Conservation (phyloP, 2,329 filamentous ascomycete species). For the Biscogniauxia marginata region DNA sequence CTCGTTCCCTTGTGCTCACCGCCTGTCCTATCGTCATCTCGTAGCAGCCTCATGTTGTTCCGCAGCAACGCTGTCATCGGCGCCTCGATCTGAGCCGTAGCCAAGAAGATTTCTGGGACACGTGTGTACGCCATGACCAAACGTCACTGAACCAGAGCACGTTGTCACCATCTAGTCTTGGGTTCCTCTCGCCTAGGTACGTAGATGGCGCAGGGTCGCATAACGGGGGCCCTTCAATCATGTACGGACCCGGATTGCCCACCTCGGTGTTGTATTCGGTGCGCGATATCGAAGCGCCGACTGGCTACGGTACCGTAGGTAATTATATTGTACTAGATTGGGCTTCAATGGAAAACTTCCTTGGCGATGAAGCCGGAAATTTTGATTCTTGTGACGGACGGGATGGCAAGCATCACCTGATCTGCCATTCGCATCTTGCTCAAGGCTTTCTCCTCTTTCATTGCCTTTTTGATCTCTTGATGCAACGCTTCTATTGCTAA, state of each 20-base stretch:
- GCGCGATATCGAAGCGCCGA: not conserved
- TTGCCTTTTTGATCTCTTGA: not conserved
- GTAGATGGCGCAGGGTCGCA: not conserved
- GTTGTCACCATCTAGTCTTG: not conserved
- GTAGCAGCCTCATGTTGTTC: conserved; percentile 1
- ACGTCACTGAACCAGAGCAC: not conserved
- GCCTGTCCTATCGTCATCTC: conserved; percentile 1
- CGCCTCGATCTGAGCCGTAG: not conserved
- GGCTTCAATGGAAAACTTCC: not conserved
- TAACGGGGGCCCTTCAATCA: not conserved
- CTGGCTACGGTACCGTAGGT: not conserved
- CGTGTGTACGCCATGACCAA: conserved; percentile 1
- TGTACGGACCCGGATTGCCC: not conserved
- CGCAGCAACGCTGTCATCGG: conserved; percentile 3
- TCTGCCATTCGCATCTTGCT: not conserved
- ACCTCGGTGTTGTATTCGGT: not conserved
- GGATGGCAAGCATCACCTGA: not conserved
- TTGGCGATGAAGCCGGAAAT: not conserved
- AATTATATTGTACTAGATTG: not conserved
- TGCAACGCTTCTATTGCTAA: not conserved
- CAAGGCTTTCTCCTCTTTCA: not conserved
- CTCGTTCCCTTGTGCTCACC: conserved; percentile 2
- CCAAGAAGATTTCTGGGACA: not conserved
- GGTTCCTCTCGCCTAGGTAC: not conserved
- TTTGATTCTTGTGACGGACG: not conserved